Percentiles rank a stretch among this genome's conserved stretches.
These are phyloP conservation scores for Hanseniaspora clermontiae DNA, from an alignment of 805 yeast species.

Conservation along the genomic window DNA sequence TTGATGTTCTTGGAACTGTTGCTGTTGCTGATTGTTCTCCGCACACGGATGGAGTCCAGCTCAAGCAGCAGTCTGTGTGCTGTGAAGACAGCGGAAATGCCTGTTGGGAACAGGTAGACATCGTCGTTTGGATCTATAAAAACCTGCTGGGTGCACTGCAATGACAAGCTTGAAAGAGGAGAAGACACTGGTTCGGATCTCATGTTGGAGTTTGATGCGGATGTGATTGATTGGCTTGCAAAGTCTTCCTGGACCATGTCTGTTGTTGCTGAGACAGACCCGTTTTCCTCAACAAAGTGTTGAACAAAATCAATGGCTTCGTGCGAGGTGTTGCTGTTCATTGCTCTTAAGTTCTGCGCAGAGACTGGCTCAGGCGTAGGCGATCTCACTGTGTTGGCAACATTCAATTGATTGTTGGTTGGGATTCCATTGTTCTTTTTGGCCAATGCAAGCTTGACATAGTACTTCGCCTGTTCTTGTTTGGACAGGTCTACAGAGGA, in stretches of 20 bases:
- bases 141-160: neutral
- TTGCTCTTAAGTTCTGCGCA: neutral
- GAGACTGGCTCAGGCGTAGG: constrained; percentile 1
- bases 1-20: constrained; percentile 1
- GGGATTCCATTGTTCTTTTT: neutral
- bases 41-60: constrained; percentile 27
- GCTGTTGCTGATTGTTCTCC: constrained; percentile 18
- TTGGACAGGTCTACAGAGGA: constrained; percentile 43
- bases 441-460: constrained; percentile 36
- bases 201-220: neutral
- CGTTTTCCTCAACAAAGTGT: constrained; percentile 12
- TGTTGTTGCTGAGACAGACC: constrained; percentile 11
- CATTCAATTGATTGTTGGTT: neutral
- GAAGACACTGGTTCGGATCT: neutral
- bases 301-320: constrained; percentile 13
- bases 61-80: constrained; percentile 52
- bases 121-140: constrained; percentile 38
- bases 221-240: neutral
- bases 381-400: neutral
- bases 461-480: constrained; percentile 61
- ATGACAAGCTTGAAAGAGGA: neutral
- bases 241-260: neutral
- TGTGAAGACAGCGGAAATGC: constrained; percentile 83
- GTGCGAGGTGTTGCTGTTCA: neutral
- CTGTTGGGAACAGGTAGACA: constrained; percentile 75